Conservation (phyloP, 192 early-diverging fungal genomes). For the Gonapodya prolifera region DNA sequence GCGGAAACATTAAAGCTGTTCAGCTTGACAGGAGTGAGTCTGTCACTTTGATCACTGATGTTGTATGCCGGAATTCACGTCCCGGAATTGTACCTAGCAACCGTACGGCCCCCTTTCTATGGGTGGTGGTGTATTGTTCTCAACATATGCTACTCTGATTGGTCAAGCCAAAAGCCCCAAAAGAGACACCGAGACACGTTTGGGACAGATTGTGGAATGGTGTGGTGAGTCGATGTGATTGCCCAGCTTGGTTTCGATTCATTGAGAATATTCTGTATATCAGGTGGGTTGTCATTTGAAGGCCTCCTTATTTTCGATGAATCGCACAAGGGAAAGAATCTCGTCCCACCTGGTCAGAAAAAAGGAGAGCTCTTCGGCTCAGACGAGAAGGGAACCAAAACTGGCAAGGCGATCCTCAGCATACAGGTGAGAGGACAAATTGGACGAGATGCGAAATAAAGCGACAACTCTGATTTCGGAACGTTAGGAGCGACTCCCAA, state of each 20-base stretch:
- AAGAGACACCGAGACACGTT: not conserved
- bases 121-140: not conserved
- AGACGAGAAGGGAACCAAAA: not conserved
- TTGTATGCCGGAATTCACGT: not conserved
- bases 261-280: no score
- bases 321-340: conserved; percentile 1
- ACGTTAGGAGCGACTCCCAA: not conserved
- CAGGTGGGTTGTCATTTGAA: not conserved
- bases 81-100: not conserved
- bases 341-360: not conserved
- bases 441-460: not conserved
- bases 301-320: conserved; percentile 1
- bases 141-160: not conserved
- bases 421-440: not conserved
- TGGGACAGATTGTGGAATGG: not conserved
- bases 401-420: not conserved
- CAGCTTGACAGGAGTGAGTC: not conserved
- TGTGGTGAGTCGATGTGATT: not conserved
- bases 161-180: not conserved
- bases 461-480: not conserved
- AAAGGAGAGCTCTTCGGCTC: not conserved
- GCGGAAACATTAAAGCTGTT: not conserved
- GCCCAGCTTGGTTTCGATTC: no score
- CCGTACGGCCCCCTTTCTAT: not conserved
- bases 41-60: not conserved